These are phyloP conservation scores for Macrolepiota albuminosa DNA, from an alignment of 768 basidiomycete genomes.

Conservation along the genomic window DNA sequence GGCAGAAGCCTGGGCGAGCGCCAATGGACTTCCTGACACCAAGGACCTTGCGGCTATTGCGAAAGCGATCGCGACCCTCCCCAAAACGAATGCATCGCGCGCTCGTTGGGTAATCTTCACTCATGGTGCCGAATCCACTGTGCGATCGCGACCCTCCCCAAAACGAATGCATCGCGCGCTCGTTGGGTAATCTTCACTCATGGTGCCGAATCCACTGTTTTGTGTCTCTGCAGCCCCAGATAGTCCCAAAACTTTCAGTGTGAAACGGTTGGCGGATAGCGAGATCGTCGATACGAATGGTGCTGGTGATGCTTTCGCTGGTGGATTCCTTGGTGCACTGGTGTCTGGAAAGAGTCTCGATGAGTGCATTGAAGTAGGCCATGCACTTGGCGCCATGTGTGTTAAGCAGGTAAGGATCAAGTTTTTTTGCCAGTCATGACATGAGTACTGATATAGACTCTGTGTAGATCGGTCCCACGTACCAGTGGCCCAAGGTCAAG, in stretches of 20 bases:
- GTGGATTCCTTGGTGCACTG: conserved; percentile 87
- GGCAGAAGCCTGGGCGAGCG: conserved; percentile 79
- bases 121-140: conserved; percentile 80
- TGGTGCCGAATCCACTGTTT: conserved; percentile 76
- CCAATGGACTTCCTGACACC: conserved; percentile 62
- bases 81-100: conserved; percentile 72
- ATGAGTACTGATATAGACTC: background rate
- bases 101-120: conserved; percentile 88
- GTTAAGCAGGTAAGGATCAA: conserved; percentile 59
- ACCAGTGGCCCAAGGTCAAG: conserved; percentile 10
- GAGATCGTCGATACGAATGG: conserved; percentile 96
- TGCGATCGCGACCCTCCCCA: conserved; percentile 71
- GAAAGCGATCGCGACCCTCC: conserved; percentile 63
- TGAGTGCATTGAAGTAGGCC: conserved; percentile 79
- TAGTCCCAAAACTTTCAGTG: conserved; percentile 50
- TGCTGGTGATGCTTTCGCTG: conserved; percentile 96
- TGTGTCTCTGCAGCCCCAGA: conserved; percentile 58
- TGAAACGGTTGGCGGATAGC: conserved; percentile 50
- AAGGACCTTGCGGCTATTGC: conserved; percentile 70
- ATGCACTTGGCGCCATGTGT: conserved; percentile 82
- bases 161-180: conserved; percentile 69
- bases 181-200: conserved; percentile 91
- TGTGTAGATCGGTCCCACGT: conserved; percentile 7
- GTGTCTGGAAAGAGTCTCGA: conserved; percentile 74
- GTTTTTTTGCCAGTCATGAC: background rate